A percentile compares a stretch with the other conserved stretches of the same genome.
Conservation (phyloP, 2,329 filamentous ascomycete genomes). For the Ceratocystis cubensis region DNA sequence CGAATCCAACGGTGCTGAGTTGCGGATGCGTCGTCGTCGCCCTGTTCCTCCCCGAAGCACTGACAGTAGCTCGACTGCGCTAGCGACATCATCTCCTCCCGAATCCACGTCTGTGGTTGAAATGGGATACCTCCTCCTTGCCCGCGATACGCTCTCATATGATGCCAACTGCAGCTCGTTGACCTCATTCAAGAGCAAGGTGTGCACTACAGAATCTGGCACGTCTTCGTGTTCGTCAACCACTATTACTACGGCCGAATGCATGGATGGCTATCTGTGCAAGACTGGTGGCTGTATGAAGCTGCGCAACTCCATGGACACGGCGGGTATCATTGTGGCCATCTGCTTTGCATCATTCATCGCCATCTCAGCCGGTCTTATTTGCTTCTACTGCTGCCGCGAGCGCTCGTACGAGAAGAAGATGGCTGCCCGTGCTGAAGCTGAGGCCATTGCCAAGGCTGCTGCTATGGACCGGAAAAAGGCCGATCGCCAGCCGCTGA, state of each 20-base stretch:
- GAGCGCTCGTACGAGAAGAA: slow-evolving; percentile 36
- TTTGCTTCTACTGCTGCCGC: slow-evolving; percentile 41
- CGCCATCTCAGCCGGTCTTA: slow-evolving; percentile 29
- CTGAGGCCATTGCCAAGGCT: slow-evolving; percentile 38
- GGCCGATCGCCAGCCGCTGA: slow-evolving; percentile 30
- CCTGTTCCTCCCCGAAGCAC: slow-evolving; percentile 9
- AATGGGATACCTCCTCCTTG: slow-evolving; percentile 21
- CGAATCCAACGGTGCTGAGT: slow-evolving; percentile 10
- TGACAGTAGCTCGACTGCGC: background rate
- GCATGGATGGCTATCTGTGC: slow-evolving; percentile 36
- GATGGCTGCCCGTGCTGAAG: slow-evolving; percentile 36
- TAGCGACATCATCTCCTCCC: background rate
- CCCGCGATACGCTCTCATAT: slow-evolving; percentile 13
- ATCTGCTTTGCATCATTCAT: slow-evolving; percentile 36
- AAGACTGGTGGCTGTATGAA: slow-evolving; percentile 35
- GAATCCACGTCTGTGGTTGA: slow-evolving; percentile 20
- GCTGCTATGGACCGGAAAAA: slow-evolving; percentile 32
- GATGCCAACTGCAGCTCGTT: slow-evolving; percentile 20
- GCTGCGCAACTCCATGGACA: slow-evolving; percentile 31
- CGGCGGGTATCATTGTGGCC: slow-evolving; percentile 37
- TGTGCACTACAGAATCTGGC: slow-evolving; percentile 25
- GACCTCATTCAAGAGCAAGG: slow-evolving; percentile 27
- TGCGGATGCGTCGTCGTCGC: slow-evolving; percentile 19
- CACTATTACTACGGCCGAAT: slow-evolving; percentile 29
- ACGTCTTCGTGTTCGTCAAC: slow-evolving; percentile 33